Evolutionary conservation across 352 stramenopile species (phyloP).

Genomic region (Phytophthora megakarya): DNA sequence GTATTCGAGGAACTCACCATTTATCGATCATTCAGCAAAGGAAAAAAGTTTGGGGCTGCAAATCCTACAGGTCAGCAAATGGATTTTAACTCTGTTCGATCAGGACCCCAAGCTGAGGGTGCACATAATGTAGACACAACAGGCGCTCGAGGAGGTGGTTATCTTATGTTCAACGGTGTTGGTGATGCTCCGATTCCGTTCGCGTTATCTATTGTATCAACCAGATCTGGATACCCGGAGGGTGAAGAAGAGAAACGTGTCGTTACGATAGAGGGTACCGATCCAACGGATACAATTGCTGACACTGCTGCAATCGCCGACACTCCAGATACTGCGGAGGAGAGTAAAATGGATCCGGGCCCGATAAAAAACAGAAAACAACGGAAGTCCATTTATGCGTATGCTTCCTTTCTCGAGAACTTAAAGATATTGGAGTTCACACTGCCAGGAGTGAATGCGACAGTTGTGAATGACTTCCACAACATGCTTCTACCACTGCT

Average conservation of each 20-base stretch:
- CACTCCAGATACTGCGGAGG: not conserved
- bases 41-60: conserved; percentile 41
- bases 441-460: conserved; percentile 77
- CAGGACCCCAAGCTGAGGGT: conserved; percentile 41
- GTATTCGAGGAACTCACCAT: conserved; percentile 84
- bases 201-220: conserved; percentile 65
- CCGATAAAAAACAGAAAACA: conserved; percentile 29
- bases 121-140: conserved; percentile 46
- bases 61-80: conserved; percentile 41
- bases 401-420: conserved; percentile 51
- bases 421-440: conserved; percentile 81
- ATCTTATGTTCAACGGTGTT: conserved; percentile 89
- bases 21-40: conserved; percentile 77
- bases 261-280: conserved; percentile 8
- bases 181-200: conserved; percentile 84
- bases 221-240: conserved; percentile 11
- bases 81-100: conserved; percentile 50
- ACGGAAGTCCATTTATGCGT: conserved; percentile 27
- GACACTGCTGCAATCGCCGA: not conserved
- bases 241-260: conserved; percentile 16
- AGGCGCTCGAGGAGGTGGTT: conserved; percentile 67
- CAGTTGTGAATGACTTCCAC: conserved; percentile 87
- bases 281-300: not conserved
- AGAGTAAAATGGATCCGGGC: conserved; percentile 7
- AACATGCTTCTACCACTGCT: conserved; percentile 86